Percentiles rank a stretch among this genome's conserved stretches.
Conservation (phyloP, 345 rosid genomes). For the Eucalyptus decipiens region DNA sequence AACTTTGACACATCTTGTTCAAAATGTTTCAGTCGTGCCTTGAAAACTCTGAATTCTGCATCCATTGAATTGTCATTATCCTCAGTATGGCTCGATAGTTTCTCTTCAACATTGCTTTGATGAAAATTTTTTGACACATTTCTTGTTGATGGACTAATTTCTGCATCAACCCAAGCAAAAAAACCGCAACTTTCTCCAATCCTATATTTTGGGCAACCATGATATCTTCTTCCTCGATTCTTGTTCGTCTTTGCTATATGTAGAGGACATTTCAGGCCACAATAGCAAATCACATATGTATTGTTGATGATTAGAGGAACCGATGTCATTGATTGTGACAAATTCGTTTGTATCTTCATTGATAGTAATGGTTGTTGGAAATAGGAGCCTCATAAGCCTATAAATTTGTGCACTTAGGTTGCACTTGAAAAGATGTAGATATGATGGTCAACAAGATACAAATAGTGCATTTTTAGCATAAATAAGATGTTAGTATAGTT, state of each 20-base stretch:
- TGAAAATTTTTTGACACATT: no score
- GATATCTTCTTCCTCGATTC: neutral
- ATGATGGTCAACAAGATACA: no score
- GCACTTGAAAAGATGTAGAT: no score
- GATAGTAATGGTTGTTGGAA: no score
- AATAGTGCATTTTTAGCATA: no score
- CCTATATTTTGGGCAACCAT: accelerated
- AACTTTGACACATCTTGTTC: neutral
- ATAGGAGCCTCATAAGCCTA: no score
- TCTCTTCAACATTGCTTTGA: no score
- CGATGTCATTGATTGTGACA: accelerated
- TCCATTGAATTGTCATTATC: neutral
- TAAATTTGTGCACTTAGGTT: no score
- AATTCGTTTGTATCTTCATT: no score
- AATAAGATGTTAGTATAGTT: no score
- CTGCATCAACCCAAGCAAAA: neutral
- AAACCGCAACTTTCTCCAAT: neutral
- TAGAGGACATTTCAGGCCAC: neutral
- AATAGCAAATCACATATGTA: neutral
- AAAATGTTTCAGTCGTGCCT: neutral
- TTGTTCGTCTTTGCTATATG: no score
- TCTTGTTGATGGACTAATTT: neutral
- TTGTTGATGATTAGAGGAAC: no score
- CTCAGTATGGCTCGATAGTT: neutral
- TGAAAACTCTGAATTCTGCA: neutral